Evolutionary conservation across 306 rosid species (phyloP).

Genomic region (Malus orientalis): DNA sequence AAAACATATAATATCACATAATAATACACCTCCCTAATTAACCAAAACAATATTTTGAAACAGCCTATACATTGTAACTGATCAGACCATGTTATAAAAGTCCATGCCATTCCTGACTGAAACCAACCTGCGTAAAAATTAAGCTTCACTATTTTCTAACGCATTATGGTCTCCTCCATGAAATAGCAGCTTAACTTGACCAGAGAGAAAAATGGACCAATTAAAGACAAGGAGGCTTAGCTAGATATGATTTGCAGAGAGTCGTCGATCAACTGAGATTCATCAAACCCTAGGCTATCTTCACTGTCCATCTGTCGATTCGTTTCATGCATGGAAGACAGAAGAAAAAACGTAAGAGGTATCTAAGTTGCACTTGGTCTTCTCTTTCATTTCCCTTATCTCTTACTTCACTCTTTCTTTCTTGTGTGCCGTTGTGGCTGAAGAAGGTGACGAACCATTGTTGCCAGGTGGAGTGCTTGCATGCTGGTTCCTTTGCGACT

Average conservation of each 20-base stretch:
- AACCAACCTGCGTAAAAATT: not conserved
- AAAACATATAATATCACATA: not conserved
- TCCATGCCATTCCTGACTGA: not conserved
- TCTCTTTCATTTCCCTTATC: not conserved
- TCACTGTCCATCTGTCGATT: constrained; percentile 22
- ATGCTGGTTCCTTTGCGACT: constrained; percentile 64
- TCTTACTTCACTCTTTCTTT: constrained; percentile 18
- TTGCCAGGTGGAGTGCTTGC: constrained; percentile 23
- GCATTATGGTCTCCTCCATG: not conserved
- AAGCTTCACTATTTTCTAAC: not conserved
- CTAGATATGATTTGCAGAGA: not conserved
- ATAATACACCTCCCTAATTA: not conserved
- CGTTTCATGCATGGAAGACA: constrained; percentile 21
- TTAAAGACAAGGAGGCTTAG: not conserved
- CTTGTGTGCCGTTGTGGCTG: not conserved
- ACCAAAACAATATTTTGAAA: not conserved
- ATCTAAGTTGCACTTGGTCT: not conserved
- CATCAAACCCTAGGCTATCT: constrained; percentile 5
- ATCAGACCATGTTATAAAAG: not conserved
- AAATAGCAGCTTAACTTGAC: not conserved
- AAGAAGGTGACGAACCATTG: constrained; percentile 33
- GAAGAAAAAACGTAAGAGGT: constrained; percentile 4
- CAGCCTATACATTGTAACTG: not conserved
- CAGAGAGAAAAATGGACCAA: not conserved
- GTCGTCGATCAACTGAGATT: not conserved